Percentiles rank a stretch among this genome's conserved stretches.
phyloP scores from a whole-genome alignment of 75 land plant genomes.

The Pseudotsuga menziesii region DNA sequence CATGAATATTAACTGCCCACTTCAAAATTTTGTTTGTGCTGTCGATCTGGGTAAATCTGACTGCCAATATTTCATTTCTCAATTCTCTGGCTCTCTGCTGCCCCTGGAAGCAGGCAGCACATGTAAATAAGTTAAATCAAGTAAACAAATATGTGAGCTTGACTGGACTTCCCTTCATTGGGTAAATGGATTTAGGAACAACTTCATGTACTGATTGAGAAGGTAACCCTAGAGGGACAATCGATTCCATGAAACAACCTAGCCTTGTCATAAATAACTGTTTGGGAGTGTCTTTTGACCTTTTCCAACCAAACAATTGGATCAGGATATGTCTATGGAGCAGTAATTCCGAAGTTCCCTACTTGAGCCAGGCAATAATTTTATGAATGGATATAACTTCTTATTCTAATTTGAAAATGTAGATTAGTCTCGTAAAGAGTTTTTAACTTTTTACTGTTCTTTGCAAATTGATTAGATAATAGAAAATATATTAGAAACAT shows the following conservation, averaged over 20 bases:
- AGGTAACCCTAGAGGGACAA: neutral
- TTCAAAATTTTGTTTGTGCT: neutral
- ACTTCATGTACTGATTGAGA: neutral
- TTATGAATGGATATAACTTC: neutral
- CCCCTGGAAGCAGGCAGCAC: neutral
- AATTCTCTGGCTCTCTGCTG: neutral
- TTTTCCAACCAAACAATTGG: neutral
- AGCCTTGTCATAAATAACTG: neutral
- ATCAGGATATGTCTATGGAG: neutral
- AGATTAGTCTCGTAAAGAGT: neutral
- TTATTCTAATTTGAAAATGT: neutral
- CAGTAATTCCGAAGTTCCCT: neutral
- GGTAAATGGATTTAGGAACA: neutral
- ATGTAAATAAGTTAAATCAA: neutral
- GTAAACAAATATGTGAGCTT: no score
- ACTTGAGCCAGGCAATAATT: neutral
- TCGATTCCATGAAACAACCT: neutral
- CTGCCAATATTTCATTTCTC: no score
- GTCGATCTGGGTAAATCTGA: neutral
- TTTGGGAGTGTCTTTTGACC: neutral
- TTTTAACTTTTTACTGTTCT: neutral
- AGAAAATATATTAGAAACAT: neutral
- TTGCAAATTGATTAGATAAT: neutral
- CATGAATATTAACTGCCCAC: neutral
- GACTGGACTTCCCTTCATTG: neutral